Conservation (phyloP, 108 stramenopile species). For the Skeletonema potamos region DNA sequence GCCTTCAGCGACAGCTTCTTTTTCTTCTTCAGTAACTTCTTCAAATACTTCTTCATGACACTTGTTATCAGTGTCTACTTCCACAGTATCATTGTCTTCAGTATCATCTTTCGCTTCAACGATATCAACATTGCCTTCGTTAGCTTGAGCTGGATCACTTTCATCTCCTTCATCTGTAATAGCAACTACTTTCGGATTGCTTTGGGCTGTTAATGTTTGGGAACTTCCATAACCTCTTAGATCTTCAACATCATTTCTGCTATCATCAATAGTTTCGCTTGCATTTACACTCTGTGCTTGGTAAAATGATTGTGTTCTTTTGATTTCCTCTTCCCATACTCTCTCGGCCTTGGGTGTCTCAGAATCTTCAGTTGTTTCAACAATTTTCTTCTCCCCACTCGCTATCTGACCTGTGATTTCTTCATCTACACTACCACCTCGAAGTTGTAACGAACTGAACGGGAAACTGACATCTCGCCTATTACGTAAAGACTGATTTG, state of each 20-base stretch:
- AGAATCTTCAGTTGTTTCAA: background rate
- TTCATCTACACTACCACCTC: background rate
- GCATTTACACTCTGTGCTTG: background rate
- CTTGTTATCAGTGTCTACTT: background rate
- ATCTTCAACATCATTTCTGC: background rate
- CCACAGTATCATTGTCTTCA: background rate
- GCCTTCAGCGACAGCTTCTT: background rate
- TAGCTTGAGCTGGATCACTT: background rate
- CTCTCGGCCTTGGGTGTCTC: background rate
- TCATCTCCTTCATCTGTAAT: background rate
- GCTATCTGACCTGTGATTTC: background rate
- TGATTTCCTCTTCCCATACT: conserved; percentile 1
- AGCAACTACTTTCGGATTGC: background rate
- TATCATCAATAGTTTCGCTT: background rate
- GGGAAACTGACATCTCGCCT: background rate
- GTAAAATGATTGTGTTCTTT: conserved; percentile 3
- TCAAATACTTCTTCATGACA: background rate
- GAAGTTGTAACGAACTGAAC: background rate
- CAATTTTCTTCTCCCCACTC: background rate
- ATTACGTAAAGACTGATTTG: no score
- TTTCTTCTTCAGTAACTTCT: background rate
- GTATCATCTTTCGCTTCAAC: background rate
- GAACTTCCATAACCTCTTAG: background rate
- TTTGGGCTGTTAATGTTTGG: background rate
- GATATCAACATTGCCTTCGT: background rate